phyloP scores from a whole-genome alignment of 1,284 basidiomycete species.

The Athelia sp. region DNA sequence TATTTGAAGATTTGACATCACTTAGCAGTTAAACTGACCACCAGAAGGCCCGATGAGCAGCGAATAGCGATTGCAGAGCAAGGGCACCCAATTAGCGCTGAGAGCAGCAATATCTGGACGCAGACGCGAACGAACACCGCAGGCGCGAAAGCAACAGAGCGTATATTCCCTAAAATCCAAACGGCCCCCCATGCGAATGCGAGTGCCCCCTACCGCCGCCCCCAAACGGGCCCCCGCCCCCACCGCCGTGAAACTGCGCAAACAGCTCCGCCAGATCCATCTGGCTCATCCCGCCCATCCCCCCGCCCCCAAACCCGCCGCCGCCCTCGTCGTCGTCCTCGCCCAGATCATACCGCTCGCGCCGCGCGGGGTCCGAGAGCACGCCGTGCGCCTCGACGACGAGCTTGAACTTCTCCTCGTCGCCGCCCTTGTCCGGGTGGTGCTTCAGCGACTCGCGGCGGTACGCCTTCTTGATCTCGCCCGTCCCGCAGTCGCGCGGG shows the following conservation, averaged over 20 bases:
- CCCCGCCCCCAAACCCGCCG: slow-evolving; percentile 31
- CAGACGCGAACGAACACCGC: no score
- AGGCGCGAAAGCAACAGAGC: no score
- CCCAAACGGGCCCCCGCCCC: slow-evolving; percentile 27
- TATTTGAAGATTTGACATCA: no score
- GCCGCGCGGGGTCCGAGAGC: slow-evolving; percentile 64
- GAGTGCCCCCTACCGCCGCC: slow-evolving; percentile 21
- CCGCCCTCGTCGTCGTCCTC: slow-evolving; percentile 67
- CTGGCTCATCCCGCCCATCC: slow-evolving; percentile 39
- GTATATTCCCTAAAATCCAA: background rate
- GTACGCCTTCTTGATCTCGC: slow-evolving; percentile 80
- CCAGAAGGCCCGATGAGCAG: no score
- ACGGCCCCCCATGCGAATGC: slow-evolving; percentile 9
- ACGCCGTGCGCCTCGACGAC: slow-evolving; percentile 74
- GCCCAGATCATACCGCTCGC: slow-evolving; percentile 71
- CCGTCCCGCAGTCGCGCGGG: slow-evolving; percentile 51
- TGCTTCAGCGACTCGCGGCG: slow-evolving; percentile 73
- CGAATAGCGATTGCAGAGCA: no score
- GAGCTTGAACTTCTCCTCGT: slow-evolving; percentile 85
- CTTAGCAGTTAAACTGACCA: no score
- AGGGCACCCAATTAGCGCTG: no score
- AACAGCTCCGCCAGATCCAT: slow-evolving; percentile 61
- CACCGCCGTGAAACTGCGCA: slow-evolving; percentile 51
- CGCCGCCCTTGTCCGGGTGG: slow-evolving; percentile 83
- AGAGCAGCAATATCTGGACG: no score